These are phyloP conservation scores for Trichosanthes truncata DNA, from an alignment of 306 rosid species.

Conservation along the genomic window DNA sequence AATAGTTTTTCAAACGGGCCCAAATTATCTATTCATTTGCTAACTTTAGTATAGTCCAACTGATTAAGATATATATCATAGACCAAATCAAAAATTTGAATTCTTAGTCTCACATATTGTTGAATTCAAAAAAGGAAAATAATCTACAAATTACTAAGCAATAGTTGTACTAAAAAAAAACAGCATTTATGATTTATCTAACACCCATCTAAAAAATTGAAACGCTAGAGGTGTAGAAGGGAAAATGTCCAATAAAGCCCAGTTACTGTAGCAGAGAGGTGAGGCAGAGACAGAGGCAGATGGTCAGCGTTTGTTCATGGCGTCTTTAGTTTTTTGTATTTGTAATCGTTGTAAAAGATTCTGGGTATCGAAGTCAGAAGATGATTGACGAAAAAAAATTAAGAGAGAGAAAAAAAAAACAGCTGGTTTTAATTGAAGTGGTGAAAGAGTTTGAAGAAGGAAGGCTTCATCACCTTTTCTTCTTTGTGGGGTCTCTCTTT, in stretches of 20 bases:
- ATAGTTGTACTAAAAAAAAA: too few relatives aligned
- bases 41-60: too few relatives aligned
- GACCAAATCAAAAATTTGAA: too few relatives aligned
- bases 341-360: neutral
- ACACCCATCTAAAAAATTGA: neutral
- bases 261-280: neutral
- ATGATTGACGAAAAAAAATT: neutral
- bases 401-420: conserved; percentile 8
- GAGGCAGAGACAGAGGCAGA: neutral
- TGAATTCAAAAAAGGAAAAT: too few relatives aligned
- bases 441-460: conserved; percentile 7
- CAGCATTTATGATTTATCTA: neutral
- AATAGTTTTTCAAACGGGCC: too few relatives aligned
- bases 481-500: conserved; percentile 24
- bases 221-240: neutral
- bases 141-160: too few relatives aligned
- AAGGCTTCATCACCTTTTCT: conserved; percentile 10
- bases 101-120: too few relatives aligned
- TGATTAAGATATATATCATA: too few relatives aligned
- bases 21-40: too few relatives aligned
- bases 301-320: conserved; percentile 2
- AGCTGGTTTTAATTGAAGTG: conserved; percentile 15
- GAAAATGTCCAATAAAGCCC: neutral
- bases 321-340: neutral
- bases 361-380: neutral